These are phyloP conservation scores for Bacidia gigantensis DNA, from an alignment of 495 filamentous ascomycete species.

Conservation along the genomic window DNA sequence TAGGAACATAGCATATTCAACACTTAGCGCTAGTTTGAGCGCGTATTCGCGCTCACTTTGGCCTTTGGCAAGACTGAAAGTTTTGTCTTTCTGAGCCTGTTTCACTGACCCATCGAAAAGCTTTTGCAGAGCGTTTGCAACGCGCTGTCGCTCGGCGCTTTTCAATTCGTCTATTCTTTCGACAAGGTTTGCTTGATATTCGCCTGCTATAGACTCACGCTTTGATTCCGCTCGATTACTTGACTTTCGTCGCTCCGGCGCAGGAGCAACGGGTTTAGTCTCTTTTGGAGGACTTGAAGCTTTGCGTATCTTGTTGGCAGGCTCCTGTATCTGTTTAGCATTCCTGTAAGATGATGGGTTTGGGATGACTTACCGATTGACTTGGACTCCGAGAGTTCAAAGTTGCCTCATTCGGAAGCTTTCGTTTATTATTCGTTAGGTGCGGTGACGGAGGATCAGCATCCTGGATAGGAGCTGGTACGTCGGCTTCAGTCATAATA, in stretches of 20 bases:
- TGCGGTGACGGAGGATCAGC: neutral
- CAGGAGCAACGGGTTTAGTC: slow-evolving; percentile 16
- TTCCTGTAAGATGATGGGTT: neutral
- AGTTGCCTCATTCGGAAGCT: slow-evolving; percentile 28
- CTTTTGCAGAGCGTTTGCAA: slow-evolving; percentile 38
- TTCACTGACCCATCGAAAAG: slow-evolving; percentile 40
- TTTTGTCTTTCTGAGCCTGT: slow-evolving; percentile 34
- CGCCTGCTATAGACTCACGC: slow-evolving; percentile 20
- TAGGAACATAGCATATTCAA: slow-evolving; percentile 58
- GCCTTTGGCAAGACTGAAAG: slow-evolving; percentile 38
- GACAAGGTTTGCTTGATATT: slow-evolving; percentile 18
- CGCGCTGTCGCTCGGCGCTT: slow-evolving; percentile 34
- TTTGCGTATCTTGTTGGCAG: slow-evolving; percentile 38
- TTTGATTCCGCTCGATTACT: slow-evolving; percentile 21
- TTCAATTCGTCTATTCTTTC: slow-evolving; percentile 31
- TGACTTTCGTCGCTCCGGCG: slow-evolving; percentile 24
- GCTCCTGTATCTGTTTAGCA: slow-evolving; percentile 20
- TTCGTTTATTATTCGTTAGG: slow-evolving; percentile 24
- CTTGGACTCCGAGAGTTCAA: slow-evolving; percentile 11
- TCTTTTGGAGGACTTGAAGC: slow-evolving; percentile 23
- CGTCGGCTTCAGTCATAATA: slow-evolving; percentile 1
- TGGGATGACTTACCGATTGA: slow-evolving; percentile 11
- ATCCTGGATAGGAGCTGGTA: neutral
- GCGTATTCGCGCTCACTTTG: slow-evolving; percentile 39
- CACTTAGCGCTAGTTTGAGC: slow-evolving; percentile 46